These are phyloP conservation scores for Populus trichocarpa DNA, from an alignment of 441 rosid species.

Conservation along the genomic window DNA sequence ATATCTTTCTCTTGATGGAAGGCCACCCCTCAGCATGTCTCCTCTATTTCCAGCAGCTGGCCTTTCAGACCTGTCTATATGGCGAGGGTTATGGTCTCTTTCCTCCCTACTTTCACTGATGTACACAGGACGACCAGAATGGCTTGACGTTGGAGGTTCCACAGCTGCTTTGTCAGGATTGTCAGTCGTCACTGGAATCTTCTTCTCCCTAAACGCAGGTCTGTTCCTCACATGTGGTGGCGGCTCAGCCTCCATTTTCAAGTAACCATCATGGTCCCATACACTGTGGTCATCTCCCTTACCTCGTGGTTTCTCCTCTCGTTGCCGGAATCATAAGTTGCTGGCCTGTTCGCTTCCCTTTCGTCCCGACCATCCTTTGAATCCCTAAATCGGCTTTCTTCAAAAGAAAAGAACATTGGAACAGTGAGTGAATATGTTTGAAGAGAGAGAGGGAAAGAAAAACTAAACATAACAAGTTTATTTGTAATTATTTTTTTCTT, in stretches of 20 bases:
- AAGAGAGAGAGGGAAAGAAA: neutral
- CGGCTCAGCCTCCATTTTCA: slow-evolving; percentile 49
- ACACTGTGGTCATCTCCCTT: slow-evolving; percentile 40
- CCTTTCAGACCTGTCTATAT: slow-evolving; percentile 45
- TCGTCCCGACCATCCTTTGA: slow-evolving; percentile 42
- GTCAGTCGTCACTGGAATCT: slow-evolving; percentile 36
- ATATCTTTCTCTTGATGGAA: slow-evolving; percentile 42
- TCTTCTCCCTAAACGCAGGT: slow-evolving; percentile 85
- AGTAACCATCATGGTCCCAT: slow-evolving; percentile 69
- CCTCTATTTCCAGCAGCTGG: slow-evolving; percentile 40
- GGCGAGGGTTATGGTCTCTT: slow-evolving; percentile 35
- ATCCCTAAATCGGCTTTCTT: slow-evolving; percentile 64
- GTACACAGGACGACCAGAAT: slow-evolving; percentile 16
- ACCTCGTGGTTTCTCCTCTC: slow-evolving; percentile 38
- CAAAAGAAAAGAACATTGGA: slow-evolving; percentile 10
- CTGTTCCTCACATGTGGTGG: slow-evolving; percentile 52
- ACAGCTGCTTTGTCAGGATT: slow-evolving; percentile 29
- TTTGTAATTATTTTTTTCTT: too few relatives aligned
- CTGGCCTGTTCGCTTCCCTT: slow-evolving; percentile 34
- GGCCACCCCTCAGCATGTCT: slow-evolving; percentile 32
- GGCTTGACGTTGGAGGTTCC: slow-evolving; percentile 35
- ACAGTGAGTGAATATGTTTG: neutral
- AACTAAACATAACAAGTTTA: too few relatives aligned
- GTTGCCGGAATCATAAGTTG: slow-evolving; percentile 26
- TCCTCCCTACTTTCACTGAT: slow-evolving; percentile 51